Evolutionary conservation across 208 protist genomes (phyloP), one percentile per base, ranked within the genome.

Genomic region (Histomonas meleagridis): DNA sequence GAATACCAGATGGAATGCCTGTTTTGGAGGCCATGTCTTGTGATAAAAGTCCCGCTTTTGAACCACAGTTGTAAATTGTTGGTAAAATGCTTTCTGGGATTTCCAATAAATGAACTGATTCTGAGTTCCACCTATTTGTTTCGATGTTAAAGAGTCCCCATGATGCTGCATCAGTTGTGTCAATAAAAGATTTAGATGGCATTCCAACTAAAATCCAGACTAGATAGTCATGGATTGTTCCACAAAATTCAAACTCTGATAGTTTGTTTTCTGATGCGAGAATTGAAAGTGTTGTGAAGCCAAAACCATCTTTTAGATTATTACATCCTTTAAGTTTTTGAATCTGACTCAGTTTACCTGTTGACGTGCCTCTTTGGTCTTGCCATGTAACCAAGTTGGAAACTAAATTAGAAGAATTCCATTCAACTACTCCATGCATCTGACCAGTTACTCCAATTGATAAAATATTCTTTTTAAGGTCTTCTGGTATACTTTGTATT

Each of bases 101-200:
- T 12, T 51, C n/a, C 1, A 81, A 21, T n/a, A 16, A 23, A 32
- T 81, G 48, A n/a, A 81, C 51, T 28, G 43, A 10, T 32, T 81
- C 43, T 81, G 3, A n/a, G n/a, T 81, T 35, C 70, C 70, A 81
- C n/a, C 21, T 35, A 51, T 81, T 81, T 51, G 35, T 51, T 32
- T n/a, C 21, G 51, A 81, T 81, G n/a, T 81, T 23, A 51, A 51
- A 81, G 21, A 81, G 51, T 51, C 70, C 70, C 70, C 70, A 81
- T 12, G 70, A 48, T n/a, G 70, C 70, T 7, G 70, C 70, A 81
- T 81, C n/a, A 32, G 70, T 81, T 48, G 35, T 18, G 18, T 81
- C 70, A 46, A 43, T 81, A 4, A 81, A 65, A 5, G 16, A 65
- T 28, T 65, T 43, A n/a, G 10, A 1, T 32, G 40, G 32, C 1